Percentiles rank a stretch among this genome's conserved stretches.
phyloP scores from a whole-genome alignment of 495 filamentous ascomycete species.

The Chaetomium fimeti region DNA sequence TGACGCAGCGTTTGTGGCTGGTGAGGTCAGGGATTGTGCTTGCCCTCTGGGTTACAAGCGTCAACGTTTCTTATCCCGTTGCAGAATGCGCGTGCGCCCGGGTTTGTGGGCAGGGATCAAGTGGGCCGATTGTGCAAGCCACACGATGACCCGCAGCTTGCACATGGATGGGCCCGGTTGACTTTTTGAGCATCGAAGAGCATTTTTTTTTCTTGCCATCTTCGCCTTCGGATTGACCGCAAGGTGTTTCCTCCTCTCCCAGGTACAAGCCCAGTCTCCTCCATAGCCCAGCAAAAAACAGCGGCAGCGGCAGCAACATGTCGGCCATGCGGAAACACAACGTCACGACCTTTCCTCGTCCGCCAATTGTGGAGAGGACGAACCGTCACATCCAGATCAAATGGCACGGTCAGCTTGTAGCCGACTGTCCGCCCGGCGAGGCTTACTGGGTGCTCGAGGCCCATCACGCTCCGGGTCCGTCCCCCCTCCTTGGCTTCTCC shows the following conservation, averaged over 20 bases:
- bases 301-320: slow-evolving; percentile 31
- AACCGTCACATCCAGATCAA: slow-evolving; percentile 53
- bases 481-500: background rate
- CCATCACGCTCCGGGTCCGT: slow-evolving; percentile 54
- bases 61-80: background rate
- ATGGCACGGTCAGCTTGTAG: slow-evolving; percentile 52
- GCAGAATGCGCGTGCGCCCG: slow-evolving; percentile 3
- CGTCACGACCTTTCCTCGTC: slow-evolving; percentile 58
- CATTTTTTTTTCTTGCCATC: slow-evolving; percentile 20
- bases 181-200: slow-evolving; percentile 28
- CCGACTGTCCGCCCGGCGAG: slow-evolving; percentile 50
- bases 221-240: slow-evolving; percentile 13
- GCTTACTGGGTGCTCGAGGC: slow-evolving; percentile 62
- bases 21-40: slow-evolving; percentile 5
- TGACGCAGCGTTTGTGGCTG: slow-evolving; percentile 29
- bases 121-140: slow-evolving; percentile 22
- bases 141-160: slow-evolving; percentile 19
- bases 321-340: slow-evolving; percentile 51
- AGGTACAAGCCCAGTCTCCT: background rate
- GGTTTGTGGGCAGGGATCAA: background rate
- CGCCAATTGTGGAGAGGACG: slow-evolving; percentile 52
- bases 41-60: background rate
- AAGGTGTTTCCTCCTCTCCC: slow-evolving; percentile 10
- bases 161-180: slow-evolving; percentile 25
- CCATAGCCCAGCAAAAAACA: background rate